A percentile compares a stretch with the other conserved stretches of the same genome.
Evolutionary conservation across 345 rosid genomes (phyloP).

Genomic region (Firmiana major): DNA sequence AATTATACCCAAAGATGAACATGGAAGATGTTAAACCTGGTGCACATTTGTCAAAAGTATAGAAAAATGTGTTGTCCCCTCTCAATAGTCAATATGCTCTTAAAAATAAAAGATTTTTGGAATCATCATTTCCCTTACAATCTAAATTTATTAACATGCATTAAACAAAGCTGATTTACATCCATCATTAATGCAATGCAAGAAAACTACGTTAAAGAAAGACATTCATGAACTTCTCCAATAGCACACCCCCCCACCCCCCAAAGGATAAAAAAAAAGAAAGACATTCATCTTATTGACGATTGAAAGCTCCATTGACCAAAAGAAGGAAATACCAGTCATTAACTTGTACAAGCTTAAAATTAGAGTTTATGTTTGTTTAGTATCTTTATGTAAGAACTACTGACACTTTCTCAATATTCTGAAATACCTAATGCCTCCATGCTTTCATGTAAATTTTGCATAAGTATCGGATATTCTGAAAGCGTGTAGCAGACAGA

Average conservation of each 20-base stretch:
- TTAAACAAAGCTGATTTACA: neutral
- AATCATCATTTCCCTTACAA: neutral
- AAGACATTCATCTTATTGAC: too few species aligned
- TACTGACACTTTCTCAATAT: neutral
- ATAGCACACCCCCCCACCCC: too few species aligned
- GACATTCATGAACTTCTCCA: too few species aligned
- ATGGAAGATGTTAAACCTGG: neutral
- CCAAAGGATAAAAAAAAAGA: too few species aligned
- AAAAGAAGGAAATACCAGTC: too few species aligned
- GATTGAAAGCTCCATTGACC: too few species aligned
- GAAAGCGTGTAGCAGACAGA: conserved; percentile 41
- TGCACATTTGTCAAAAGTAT: neutral
- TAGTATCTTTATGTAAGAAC: neutral
- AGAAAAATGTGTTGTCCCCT: neutral
- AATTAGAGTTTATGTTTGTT: too few species aligned
- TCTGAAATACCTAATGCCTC: neutral
- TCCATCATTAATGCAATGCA: neutral
- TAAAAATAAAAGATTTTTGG: neutral
- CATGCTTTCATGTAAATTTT: neutral
- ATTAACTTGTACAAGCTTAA: too few species aligned
- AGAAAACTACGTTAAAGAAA: neutral
- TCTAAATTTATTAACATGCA: neutral
- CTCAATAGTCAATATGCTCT: neutral
- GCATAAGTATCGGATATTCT: conserved; percentile 67
- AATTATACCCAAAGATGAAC: neutral